Evolutionary conservation across 305 asterid species (phyloP), one percentile per base, ranked within the genome.

Genomic region (Rubia balearica): DNA sequence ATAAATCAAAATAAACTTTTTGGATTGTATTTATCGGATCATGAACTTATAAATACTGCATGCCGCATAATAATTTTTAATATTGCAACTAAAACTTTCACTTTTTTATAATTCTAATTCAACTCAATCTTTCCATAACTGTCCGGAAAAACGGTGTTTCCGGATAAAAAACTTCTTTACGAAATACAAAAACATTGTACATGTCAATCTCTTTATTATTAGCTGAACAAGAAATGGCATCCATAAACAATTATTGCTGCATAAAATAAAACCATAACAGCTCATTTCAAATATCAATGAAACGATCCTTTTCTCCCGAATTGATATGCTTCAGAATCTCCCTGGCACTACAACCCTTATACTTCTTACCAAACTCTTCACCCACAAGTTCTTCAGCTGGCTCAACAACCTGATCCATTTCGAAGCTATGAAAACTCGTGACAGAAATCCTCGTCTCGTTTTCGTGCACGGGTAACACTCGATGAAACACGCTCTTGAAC

Each of bases 401-500:
- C 64, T 66, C 76, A 30, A 66, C 40, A 24, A 56, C 27, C 43
- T 64, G 45, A 49, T 59, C 73, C 21, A 68, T 22, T 17, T 14
- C 73, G 1, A 48, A 16, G 24, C 68, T 61, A 30, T 71, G 74
- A 16, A 61, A 61, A 10, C 67, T 45, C 6, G 61, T 40, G 0
- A 71, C 9, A 5, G 74, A 71, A 22, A 71, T 16, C 61, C 74
- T 71, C 3, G 61, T 27, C 27, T 45, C 42, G 3, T 17, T 1
- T 3, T 14, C 49, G 6, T 22, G 13, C 6, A 3, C 17, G 1
- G 42, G 74, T 7, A 45, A 24, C 14, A 30, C 74, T 24, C 77
- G 74, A 51, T 84, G 84, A 57, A 75, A 22, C 57, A 75, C 83
- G 40, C 81, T 67, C 69, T 72, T 79, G 77, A 77, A 86, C n/a